Conservation (phyloP, 176 grass and related monocot genomes). For the Avena insularis region DNA sequence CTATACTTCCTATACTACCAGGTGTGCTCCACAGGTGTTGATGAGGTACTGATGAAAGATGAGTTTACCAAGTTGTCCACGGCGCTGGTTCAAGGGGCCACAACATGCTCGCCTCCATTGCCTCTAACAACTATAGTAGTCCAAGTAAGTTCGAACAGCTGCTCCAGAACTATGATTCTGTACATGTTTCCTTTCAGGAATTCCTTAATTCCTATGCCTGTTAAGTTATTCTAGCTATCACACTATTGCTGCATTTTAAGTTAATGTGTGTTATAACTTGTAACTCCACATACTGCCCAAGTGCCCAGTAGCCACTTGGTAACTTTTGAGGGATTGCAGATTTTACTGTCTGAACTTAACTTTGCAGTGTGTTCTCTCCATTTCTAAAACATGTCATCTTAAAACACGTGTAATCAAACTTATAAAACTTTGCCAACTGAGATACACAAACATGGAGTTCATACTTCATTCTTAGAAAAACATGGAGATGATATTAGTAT, state of each 20-base stretch:
- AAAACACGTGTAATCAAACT: neutral
- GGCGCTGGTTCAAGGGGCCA: constrained; percentile 56
- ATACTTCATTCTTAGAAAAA: neutral
- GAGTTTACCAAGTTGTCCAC: constrained; percentile 80
- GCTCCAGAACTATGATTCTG: constrained; percentile 27
- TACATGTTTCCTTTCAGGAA: constrained; percentile 17
- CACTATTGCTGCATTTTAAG: neutral
- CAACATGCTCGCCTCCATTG: constrained; percentile 64
- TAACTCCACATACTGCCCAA: neutral
- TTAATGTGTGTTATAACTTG: neutral
- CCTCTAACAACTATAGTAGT: constrained; percentile 89
- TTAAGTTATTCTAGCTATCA: neutral
- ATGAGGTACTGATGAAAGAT: constrained; percentile 80
- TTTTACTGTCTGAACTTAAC: constrained; percentile 14
- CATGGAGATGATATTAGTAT: constrained; percentile 7
- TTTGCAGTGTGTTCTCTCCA: neutral
- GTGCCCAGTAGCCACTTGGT: neutral
- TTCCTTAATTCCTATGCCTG: constrained; percentile 1
- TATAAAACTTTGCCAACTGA: neutral
- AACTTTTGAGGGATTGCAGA: neutral
- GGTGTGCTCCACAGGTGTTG: constrained; percentile 84
- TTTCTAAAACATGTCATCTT: neutral
- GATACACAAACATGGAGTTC: neutral
- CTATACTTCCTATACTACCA: constrained; percentile 46
- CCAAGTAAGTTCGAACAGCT: constrained; percentile 60